phyloP scores from a whole-genome alignment of 1,284 basidiomycete genomes.

The Sanguinoderma infundibulare region DNA sequence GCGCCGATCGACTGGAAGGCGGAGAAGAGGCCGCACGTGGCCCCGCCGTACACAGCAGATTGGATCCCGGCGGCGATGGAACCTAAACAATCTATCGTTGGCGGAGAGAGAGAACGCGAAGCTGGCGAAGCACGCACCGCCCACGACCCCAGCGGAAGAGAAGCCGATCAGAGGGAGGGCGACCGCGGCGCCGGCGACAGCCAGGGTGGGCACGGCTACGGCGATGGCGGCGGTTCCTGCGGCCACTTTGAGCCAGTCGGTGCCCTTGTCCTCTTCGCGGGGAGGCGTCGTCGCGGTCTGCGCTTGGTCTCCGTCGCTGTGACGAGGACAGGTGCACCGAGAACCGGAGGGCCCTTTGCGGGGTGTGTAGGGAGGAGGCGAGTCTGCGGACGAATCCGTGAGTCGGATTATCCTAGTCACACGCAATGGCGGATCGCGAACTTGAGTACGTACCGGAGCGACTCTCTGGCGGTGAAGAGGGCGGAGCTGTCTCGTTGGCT shows the following conservation, averaged over 20 bases:
- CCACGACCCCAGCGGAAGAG: background rate
- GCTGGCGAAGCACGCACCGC: background rate
- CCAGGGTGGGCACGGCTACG: background rate
- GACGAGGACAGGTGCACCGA: background rate
- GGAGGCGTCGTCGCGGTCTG: background rate
- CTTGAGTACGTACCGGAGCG: background rate
- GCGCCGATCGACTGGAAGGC: constrained; percentile 5
- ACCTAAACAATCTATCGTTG: background rate
- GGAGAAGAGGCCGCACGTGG: constrained; percentile 12
- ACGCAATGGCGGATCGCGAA: too few relatives aligned
- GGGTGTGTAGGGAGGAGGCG: background rate
- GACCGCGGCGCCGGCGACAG: background rate
- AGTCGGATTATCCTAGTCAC: too few relatives aligned
- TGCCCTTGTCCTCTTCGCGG: background rate
- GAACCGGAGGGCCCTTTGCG: background rate
- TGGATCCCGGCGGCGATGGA: constrained; percentile 8
- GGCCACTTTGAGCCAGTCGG: background rate
- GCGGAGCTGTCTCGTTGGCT: background rate
- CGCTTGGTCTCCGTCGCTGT: background rate
- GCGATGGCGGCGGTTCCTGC: background rate
- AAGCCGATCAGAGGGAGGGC: constrained; percentile 7
- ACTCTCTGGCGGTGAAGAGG: background rate
- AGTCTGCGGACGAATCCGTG: background rate
- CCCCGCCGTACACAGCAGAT: constrained; percentile 7
- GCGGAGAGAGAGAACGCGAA: background rate